These are phyloP conservation scores for Hymenoscyphus salicellus DNA, from an alignment of 2,329 filamentous ascomycete species.

Conservation along the genomic window DNA sequence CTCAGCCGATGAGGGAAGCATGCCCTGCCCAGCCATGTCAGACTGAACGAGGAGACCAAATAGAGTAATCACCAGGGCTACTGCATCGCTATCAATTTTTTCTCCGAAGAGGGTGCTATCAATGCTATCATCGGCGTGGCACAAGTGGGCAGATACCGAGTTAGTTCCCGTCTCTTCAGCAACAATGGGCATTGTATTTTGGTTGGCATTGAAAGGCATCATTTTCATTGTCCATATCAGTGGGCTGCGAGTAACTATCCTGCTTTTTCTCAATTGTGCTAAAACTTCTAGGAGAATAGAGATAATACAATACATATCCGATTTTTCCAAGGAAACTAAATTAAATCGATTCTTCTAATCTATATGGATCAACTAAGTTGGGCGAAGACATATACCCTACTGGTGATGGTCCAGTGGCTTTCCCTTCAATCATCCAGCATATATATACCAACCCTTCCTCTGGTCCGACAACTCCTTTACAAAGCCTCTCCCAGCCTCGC, in stretches of 20 bases:
- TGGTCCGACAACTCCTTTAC: constrained; percentile 23
- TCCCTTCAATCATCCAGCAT: constrained; percentile 9
- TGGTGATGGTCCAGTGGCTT: not conserved
- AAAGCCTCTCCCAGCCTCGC: constrained; percentile 26
- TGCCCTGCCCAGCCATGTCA: not conserved
- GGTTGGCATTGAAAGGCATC: not conserved
- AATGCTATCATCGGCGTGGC: not conserved
- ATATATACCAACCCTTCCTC: constrained; percentile 24
- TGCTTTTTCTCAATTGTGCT: not conserved
- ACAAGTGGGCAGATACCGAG: not conserved
- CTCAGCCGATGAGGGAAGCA: not conserved
- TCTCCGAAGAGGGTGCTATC: not conserved
- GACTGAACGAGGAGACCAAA: not conserved
- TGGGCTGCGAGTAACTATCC: not conserved
- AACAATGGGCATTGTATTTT: not conserved
- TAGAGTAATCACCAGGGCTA: not conserved
- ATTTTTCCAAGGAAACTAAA: no score
- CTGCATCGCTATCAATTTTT: not conserved
- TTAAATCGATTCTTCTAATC: no score
- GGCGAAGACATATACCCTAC: no score
- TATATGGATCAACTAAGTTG: no score
- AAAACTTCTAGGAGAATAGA: no score
- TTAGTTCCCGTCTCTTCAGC: not conserved
- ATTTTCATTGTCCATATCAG: not conserved
- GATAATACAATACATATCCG: no score